phyloP scores from a whole-genome alignment of 805 yeast species.

The Zygosaccharomyces rouxii region DNA sequence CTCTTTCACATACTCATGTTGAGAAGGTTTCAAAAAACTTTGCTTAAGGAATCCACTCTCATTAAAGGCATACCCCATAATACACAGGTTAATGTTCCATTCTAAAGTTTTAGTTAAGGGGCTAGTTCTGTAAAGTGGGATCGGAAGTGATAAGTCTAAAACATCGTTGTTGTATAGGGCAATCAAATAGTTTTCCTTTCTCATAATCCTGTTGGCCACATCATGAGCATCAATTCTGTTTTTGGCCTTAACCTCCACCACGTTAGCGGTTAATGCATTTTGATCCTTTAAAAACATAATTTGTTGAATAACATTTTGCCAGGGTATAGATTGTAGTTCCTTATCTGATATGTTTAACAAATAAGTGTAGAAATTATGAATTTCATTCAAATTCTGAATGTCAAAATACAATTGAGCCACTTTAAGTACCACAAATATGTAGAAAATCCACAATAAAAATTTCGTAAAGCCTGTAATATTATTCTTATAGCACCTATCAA shows the following conservation, averaged over 20 bases:
- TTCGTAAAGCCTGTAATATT: slow-evolving; percentile 51
- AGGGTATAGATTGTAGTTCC: slow-evolving; percentile 87
- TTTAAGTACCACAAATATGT: slow-evolving; percentile 49
- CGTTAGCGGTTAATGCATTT: slow-evolving; percentile 55
- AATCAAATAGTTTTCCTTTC: slow-evolving; percentile 89
- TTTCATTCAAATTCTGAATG: slow-evolving; percentile 62
- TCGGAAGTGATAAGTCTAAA: slow-evolving; percentile 58
- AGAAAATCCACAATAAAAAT: slow-evolving; percentile 58
- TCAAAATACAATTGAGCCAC: slow-evolving; percentile 56
- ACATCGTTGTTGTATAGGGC: slow-evolving; percentile 80
- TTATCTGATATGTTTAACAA: slow-evolving; percentile 68
- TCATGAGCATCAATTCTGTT: slow-evolving; percentile 84
- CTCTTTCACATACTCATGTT: slow-evolving; percentile 58
- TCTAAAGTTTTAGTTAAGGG: slow-evolving; percentile 81
- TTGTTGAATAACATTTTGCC: slow-evolving; percentile 81
- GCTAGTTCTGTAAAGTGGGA: slow-evolving; percentile 42
- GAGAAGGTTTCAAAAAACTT: slow-evolving; percentile 63
- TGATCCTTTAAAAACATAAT: slow-evolving; percentile 72
- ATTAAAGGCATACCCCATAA: slow-evolving; percentile 81
- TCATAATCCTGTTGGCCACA: slow-evolving; percentile 92
- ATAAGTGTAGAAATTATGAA: slow-evolving; percentile 69
- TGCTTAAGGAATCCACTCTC: slow-evolving; percentile 77
- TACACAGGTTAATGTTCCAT: slow-evolving; percentile 88
- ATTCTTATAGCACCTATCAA: slow-evolving; percentile 37
- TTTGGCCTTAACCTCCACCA: slow-evolving; percentile 60